These are phyloP conservation scores for Ramaria sp. DNA, from an alignment of 768 basidiomycete genomes.

Conservation along the genomic window DNA sequence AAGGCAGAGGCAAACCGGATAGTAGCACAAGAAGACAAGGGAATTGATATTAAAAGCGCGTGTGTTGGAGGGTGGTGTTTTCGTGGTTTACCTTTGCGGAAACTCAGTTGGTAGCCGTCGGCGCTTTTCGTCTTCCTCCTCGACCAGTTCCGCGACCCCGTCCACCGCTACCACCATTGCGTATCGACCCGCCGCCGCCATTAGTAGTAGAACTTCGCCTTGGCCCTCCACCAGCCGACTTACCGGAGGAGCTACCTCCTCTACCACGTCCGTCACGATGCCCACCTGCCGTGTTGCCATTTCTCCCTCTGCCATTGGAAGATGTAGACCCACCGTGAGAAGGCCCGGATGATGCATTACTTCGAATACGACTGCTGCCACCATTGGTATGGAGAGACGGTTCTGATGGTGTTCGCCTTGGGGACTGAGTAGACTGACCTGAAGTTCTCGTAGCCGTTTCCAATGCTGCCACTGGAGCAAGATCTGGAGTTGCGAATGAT, in stretches of 20 bases:
- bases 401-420: background rate
- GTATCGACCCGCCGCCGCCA: background rate
- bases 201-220: background rate
- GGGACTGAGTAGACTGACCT: background rate
- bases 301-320: background rate
- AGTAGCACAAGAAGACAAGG: too few species aligned
- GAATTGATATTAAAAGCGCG: too few species aligned
- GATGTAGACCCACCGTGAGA: background rate
- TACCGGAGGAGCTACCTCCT: background rate
- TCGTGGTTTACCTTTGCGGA: background rate
- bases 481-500: background rate
- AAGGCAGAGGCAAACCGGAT: too few species aligned
- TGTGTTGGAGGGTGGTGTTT: background rate
- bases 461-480: background rate
- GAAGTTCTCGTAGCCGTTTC: background rate
- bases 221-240: background rate
- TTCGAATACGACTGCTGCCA: background rate
- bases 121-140: conserved; percentile 2
- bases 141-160: conserved; percentile 1
- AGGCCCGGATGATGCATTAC: background rate
- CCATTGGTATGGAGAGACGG: background rate
- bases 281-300: background rate
- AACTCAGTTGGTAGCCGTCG: background rate
- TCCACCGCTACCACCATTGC: background rate
- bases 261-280: background rate